Evolutionary conservation across 805 yeast species (phyloP), one percentile per base, ranked within the genome.

Genomic region (Lipomyces anomalus): DNA sequence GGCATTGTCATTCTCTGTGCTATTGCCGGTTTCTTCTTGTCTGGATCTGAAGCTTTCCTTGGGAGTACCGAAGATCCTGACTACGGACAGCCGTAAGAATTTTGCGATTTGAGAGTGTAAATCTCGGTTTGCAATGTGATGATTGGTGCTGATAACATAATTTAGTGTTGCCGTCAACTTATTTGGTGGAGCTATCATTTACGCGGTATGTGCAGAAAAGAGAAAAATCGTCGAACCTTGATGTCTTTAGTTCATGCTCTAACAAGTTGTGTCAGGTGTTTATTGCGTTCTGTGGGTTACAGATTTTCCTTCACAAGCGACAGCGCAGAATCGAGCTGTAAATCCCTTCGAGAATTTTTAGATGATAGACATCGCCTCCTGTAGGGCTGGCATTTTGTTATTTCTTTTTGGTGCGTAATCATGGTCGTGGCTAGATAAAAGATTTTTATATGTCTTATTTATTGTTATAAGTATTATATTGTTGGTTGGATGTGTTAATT

Each of bases 51-150:
- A 68, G 75, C 94, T 18, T 82, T 90, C 84, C 81, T 88, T 70
- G 98, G 98, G 3, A 84, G 95, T 33, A 78, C 79, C 50, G 80
- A 73, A 57, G 95, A 89, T 62, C 98, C 98, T 11, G 85, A 77
- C 56, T 92, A 92, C 62, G 97, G 97, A 13, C 79, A 79, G 52
- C 95, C 92, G 75, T 68, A 58, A 61, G 74, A 69, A 38, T 26
- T 26, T 26, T 9, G 9, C 11, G 30, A 26, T 26, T 26, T 26
- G 13, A 26, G 9, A 13, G 30, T 9, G 13, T 34, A 3, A 36
- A 7, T 2, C 21, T 37, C 40, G 22, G 6, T 28, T 23, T 16
- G 5, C 4, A 26, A 18, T 13, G 22, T 17, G 9, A 16, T 6
- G 24, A 9, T 18, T 13, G 35, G 11, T 22, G 44, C 6, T 45